A percentile compares a stretch with the other conserved stretches of the same genome.
Evolutionary conservation across 2,329 filamentous ascomycete genomes (phyloP).

Genomic region (Chaetomium sp.): DNA sequence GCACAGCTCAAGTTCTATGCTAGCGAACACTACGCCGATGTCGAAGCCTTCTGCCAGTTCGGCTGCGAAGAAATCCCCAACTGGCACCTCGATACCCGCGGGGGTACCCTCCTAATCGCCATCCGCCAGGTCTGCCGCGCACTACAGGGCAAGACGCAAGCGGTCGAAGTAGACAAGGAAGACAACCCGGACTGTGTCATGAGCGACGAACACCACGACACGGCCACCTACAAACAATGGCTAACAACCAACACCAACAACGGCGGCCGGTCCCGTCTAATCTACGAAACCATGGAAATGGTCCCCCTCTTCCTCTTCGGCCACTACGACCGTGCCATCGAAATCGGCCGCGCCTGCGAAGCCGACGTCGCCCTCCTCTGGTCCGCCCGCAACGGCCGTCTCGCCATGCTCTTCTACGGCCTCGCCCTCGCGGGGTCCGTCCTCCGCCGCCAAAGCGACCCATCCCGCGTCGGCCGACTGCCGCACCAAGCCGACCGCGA

Average conservation of each 20-base stretch:
- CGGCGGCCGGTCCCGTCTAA: conserved; percentile 55
- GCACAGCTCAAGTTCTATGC: conserved; percentile 63
- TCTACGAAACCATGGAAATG: conserved; percentile 63
- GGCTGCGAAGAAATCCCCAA: conserved; percentile 67
- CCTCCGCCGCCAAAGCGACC: conserved; percentile 44
- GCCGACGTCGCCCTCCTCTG: conserved; percentile 46
- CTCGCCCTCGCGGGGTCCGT: conserved; percentile 49
- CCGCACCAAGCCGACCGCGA: neutral
- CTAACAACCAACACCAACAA: conserved; percentile 45
- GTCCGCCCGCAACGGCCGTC: conserved; percentile 53
- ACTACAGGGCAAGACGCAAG: conserved; percentile 65
- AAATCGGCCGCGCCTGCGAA: conserved; percentile 47
- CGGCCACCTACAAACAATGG: conserved; percentile 54
- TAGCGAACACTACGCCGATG: conserved; percentile 60
- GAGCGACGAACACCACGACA: conserved; percentile 61
- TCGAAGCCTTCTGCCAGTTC: conserved; percentile 65
- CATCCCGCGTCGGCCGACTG: conserved; percentile 30
- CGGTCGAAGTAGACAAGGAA: conserved; percentile 18
- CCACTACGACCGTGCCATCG: conserved; percentile 53
- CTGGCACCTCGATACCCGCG: conserved; percentile 65
- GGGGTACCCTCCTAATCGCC: conserved; percentile 61
- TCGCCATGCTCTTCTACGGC: conserved; percentile 55
- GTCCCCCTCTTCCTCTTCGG: conserved; percentile 58
- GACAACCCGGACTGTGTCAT: conserved; percentile 49
- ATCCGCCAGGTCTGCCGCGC: conserved; percentile 62